A percentile compares a stretch with the other conserved stretches of the same genome.
phyloP scores from a whole-genome alignment of 225 moss, liverwort and hornwort species.

The Bryoerythrophyllum caledonicum region DNA sequence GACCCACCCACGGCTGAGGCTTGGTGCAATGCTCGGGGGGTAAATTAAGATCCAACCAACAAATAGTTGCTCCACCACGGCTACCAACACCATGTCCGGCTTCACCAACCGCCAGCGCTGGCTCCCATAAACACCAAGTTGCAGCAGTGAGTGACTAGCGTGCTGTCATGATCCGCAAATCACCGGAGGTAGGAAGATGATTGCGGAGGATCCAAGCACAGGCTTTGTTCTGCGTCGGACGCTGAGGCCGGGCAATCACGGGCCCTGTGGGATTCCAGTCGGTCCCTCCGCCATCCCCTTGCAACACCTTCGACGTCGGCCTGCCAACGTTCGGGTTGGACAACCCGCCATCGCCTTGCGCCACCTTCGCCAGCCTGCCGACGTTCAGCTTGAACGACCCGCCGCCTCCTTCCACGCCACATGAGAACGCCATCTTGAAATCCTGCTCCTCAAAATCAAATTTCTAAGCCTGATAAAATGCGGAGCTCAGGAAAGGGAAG shows the following conservation, averaged over 20 bases:
- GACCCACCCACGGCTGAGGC: too few species aligned
- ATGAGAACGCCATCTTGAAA: background rate
- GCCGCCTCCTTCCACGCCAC: background rate
- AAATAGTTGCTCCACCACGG: too few species aligned
- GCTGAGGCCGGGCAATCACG: background rate
- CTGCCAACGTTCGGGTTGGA: background rate
- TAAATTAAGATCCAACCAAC: too few species aligned
- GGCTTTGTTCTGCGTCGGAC: background rate
- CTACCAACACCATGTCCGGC: too few species aligned
- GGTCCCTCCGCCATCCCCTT: background rate
- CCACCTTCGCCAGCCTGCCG: background rate
- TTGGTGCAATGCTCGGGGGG: too few species aligned
- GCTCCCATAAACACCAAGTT: too few species aligned
- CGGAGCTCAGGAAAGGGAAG: background rate
- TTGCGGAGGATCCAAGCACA: background rate
- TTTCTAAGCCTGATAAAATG: background rate
- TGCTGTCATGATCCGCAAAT: background rate
- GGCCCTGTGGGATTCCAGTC: constrained; percentile 11
- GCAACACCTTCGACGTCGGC: background rate
- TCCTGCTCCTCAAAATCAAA: background rate
- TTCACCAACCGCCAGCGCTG: too few species aligned
- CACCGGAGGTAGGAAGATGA: background rate
- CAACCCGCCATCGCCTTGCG: background rate
- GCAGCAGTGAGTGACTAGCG: too few species aligned
- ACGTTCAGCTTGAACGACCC: background rate